Evolutionary conservation across 176 grass and related monocot genomes (phyloP).

Genomic region (Dendrocalamus sinicus): DNA sequence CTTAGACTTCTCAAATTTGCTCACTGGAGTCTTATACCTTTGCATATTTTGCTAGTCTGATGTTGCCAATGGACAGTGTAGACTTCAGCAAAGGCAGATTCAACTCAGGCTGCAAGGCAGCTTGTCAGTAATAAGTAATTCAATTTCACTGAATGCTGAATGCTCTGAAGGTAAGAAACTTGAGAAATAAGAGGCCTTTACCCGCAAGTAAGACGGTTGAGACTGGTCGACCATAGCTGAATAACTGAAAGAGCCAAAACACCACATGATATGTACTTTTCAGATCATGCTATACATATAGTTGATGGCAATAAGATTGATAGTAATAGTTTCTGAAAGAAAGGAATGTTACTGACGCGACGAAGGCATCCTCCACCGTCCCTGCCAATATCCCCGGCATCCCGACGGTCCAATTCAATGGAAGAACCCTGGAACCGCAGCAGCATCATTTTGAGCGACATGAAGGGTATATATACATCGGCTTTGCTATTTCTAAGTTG

Average conservation of each 20-base stretch:
- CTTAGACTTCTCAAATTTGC: not conserved
- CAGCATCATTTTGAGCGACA: not conserved
- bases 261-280: not conserved
- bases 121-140: not conserved
- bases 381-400: constrained; percentile 92
- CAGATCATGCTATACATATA: not conserved
- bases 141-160: not conserved
- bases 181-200: not conserved
- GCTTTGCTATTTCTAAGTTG: not conserved
- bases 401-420: constrained; percentile 96
- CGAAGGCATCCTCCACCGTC: constrained; percentile 84
- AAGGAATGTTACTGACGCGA: constrained; percentile 58
- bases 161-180: not conserved
- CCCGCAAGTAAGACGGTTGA: constrained; percentile 55
- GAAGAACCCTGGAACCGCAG: constrained; percentile 66
- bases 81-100: constrained; percentile 76
- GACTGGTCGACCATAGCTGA: constrained; percentile 77
- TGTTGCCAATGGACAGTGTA: constrained; percentile 59
- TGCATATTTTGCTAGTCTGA: constrained; percentile 86
- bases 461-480: not conserved
- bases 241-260: constrained; percentile 59
- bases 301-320: not conserved
- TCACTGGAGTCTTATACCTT: constrained; percentile 50
- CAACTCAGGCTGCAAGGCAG: constrained; percentile 66
- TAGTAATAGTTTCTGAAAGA: not conserved